Percentiles rank a stretch among this genome's conserved stretches.
Conservation (phyloP, 179 eudicot genomes). For the Beta corolliflora region DNA sequence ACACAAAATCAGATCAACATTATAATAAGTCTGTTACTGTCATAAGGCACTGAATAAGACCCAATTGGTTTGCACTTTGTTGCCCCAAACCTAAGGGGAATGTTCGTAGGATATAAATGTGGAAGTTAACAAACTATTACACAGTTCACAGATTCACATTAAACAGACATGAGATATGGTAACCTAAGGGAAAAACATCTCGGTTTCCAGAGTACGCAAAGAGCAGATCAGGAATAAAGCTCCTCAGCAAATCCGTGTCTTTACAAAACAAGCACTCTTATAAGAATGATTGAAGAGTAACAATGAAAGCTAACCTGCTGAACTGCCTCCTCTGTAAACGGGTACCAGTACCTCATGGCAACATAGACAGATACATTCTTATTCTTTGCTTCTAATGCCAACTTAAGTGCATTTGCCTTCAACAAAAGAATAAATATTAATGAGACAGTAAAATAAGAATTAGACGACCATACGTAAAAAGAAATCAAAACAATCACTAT, state of each 20-base stretch:
- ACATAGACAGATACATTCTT: constrained; percentile 78
- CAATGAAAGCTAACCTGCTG: constrained; percentile 48
- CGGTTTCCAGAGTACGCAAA: not conserved
- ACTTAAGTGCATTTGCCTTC: constrained; percentile 77
- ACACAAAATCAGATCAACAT: not conserved
- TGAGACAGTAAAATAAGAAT: constrained; percentile 13
- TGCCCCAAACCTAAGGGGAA: not conserved
- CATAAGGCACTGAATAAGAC: not conserved
- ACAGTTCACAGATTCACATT: not conserved
- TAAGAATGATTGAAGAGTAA: not conserved
- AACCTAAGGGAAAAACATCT: not conserved
- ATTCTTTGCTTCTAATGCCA: constrained; percentile 66
- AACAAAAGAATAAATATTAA: not conserved
- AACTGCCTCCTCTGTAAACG: constrained; percentile 93
- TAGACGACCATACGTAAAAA: no score
- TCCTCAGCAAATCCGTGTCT: not conserved
- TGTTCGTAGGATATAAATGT: not conserved
- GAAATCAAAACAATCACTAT: not conserved
- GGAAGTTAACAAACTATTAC: not conserved
- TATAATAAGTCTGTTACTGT: not conserved
- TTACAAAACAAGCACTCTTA: not conserved
- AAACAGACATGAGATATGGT: not conserved
- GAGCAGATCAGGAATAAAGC: not conserved
- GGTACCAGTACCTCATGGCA: constrained; percentile 98
- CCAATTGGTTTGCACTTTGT: not conserved